A percentile compares a stretch with the other conserved stretches of the same genome.
Evolutionary conservation across 139 green algal species (phyloP).

Genomic region (Limnomonas spitsbergensis): DNA sequence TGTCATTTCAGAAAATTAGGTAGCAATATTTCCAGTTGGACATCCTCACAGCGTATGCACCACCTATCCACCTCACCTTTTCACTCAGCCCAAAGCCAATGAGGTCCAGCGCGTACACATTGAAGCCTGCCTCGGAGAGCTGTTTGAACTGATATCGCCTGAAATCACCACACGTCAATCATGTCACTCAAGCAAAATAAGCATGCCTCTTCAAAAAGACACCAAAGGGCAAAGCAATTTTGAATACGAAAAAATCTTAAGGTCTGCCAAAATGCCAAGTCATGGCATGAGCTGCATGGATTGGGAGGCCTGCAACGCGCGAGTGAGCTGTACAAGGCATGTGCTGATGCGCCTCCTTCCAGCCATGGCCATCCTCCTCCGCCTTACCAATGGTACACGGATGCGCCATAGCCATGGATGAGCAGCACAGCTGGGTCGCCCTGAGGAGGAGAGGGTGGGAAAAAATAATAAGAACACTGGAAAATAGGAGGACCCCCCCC

Average conservation of each 20-base stretch:
- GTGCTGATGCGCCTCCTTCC: too few species aligned
- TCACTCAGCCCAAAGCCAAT: constrained; percentile 80
- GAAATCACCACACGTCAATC: too few species aligned
- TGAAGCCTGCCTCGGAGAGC: constrained; percentile 43
- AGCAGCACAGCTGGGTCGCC: constrained; percentile 59
- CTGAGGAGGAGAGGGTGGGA: too few species aligned
- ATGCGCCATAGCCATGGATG: constrained; percentile 79
- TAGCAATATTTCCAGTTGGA: too few species aligned
- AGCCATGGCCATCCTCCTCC: too few species aligned
- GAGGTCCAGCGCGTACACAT: constrained; percentile 69
- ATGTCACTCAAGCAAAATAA: background rate
- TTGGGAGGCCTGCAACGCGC: background rate
- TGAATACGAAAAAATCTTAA: too few species aligned
- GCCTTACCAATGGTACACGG: constrained; percentile 58
- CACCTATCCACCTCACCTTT: constrained; percentile 57
- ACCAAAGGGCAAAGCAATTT: too few species aligned
- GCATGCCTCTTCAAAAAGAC: background rate
- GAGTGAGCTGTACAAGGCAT: too few species aligned
- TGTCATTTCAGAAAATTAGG: too few species aligned
- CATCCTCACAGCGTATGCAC: too few species aligned
- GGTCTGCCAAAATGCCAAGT: background rate
- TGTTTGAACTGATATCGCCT: constrained; percentile 70
- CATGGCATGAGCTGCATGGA: background rate
- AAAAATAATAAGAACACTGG: too few species aligned
- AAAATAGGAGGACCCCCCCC: too few species aligned